Base-by-base conservation (phyloP, 2,329 filamentous ascomycete genomes). In the Hypocreales sp. region DNA sequence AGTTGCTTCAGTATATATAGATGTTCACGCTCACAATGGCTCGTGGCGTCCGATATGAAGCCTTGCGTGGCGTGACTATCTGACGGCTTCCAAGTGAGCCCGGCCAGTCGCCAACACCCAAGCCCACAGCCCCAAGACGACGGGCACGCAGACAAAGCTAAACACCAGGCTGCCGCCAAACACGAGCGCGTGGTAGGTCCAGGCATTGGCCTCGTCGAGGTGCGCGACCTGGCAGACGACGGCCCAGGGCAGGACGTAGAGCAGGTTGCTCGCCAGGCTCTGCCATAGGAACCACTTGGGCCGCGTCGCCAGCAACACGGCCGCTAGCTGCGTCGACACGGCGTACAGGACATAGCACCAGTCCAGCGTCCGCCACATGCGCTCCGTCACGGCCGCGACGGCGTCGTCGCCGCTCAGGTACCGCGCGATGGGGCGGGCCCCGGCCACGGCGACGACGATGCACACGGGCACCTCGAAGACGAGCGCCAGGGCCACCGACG, bases 271-370 rank as follows among this genome's bases (percentile, higher is more conserved):
- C 0, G 54, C 61, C 1, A 82, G 48, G 4, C 69, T 72, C 43
- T 81, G 75, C 31, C 64, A 70, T 0, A 81, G 54, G 41, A 79
- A 82, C 74, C 72, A 81, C 2, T 53, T 52, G 0, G 75, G 74
- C 1, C 61, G 51, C 0, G 74, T 79, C 0, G 76, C 69, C 0
- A 79, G 57, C 0, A 83, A 46, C 1, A 82, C 54, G 0, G 71
- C 64, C 0, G 73, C 71, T 1, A 82, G 50, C 39, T 80, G 73
- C 2, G 67, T 78, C 2, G 67, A 71, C 12, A 69, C 45, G 0
- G 70, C 75, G 33, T 78, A 81, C 42, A 79, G 68, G 16, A 81
- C 63, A 40, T 81, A 81, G 40, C 74, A 81, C 64, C 64, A 72
- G 36, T 72, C 66, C 7, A 70, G 63, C 0, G 58, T 64, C 30